A percentile compares a stretch with the other conserved stretches of the same genome.
Conservation (phyloP, 1,284 basidiomycete species). For the Ustilago sp. region DNA sequence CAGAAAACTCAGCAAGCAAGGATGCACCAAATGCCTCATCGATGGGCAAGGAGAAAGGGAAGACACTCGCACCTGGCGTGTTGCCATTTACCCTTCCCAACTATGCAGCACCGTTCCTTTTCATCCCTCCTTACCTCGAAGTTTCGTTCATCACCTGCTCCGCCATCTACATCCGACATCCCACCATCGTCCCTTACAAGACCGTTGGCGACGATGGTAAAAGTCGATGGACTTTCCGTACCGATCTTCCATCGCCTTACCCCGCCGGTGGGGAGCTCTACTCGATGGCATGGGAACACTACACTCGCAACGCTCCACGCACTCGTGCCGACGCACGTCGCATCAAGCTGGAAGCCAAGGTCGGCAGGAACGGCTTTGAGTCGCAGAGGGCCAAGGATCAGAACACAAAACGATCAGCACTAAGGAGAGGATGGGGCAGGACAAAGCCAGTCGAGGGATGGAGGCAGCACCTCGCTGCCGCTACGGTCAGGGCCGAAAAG, state of each 20-base stretch:
- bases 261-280: conserved; percentile 64
- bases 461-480: conserved; percentile 39
- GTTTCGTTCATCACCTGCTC: conserved; percentile 91
- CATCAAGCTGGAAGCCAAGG: conserved; percentile 55
- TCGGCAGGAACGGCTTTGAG: conserved; percentile 57
- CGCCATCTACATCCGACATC: conserved; percentile 92
- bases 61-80: conserved; percentile 57
- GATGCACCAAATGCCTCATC: not conserved
- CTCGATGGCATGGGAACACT: conserved; percentile 67
- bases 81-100: conserved; percentile 81
- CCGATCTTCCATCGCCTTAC: conserved; percentile 67
- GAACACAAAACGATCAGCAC: conserved; percentile 48
- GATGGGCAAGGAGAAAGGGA: conserved; percentile 41
- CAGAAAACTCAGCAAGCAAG: conserved; percentile 6
- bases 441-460: conserved; percentile 46
- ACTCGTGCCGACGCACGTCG: conserved; percentile 61
- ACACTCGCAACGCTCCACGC: conserved; percentile 65
- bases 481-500: conserved; percentile 11
- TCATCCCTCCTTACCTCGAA: conserved; percentile 95
- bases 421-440: conserved; percentile 60
- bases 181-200: conserved; percentile 82
- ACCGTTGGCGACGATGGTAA: conserved; percentile 10
- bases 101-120: conserved; percentile 90
- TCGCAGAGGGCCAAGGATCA: conserved; percentile 57
- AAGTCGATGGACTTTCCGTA: conserved; percentile 49